Conservation (phyloP, 768 basidiomycete genomes). For the Naganishia vaughanmartiniae region DNA sequence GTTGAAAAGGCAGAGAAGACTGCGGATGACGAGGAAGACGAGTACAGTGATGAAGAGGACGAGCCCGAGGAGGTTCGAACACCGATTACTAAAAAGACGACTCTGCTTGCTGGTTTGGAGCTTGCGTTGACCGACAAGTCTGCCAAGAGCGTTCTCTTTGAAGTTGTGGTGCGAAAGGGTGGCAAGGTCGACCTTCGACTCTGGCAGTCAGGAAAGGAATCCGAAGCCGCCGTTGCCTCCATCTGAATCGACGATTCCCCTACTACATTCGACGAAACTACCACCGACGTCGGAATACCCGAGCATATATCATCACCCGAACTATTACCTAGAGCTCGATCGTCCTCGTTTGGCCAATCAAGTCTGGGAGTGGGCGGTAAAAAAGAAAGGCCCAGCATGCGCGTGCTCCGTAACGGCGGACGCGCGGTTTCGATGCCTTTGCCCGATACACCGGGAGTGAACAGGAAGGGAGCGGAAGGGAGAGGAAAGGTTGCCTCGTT, state of each 20-base stretch:
- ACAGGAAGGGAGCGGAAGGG: background rate
- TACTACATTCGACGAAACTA: background rate
- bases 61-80: constrained; percentile 47
- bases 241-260: constrained; percentile 20
- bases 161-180: constrained; percentile 42
- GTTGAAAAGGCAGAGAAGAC: constrained; percentile 34
- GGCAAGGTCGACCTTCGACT: constrained; percentile 41
- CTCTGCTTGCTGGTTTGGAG: constrained; percentile 42
- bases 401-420: constrained; percentile 15
- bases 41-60: constrained; percentile 46
- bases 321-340: constrained; percentile 18
- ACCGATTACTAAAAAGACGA: constrained; percentile 42
- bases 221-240: constrained; percentile 29
- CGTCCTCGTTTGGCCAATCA: constrained; percentile 21
- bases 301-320: constrained; percentile 22
- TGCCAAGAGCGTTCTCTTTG: constrained; percentile 40
- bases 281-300: constrained; percentile 6
- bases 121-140: constrained; percentile 31
- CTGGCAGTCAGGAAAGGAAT: constrained; percentile 48
- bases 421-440: constrained; percentile 20
- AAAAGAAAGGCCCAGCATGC: constrained; percentile 21
- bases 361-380: constrained; percentile 3
- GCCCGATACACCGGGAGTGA: constrained; percentile 6
- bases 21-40: constrained; percentile 37
- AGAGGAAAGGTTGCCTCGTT: constrained; percentile 23